Evolutionary conservation across 2,329 filamentous ascomycete species (phyloP), one percentile per base, ranked within the genome.

Genomic region (Verticillium zaregamsianum): DNA sequence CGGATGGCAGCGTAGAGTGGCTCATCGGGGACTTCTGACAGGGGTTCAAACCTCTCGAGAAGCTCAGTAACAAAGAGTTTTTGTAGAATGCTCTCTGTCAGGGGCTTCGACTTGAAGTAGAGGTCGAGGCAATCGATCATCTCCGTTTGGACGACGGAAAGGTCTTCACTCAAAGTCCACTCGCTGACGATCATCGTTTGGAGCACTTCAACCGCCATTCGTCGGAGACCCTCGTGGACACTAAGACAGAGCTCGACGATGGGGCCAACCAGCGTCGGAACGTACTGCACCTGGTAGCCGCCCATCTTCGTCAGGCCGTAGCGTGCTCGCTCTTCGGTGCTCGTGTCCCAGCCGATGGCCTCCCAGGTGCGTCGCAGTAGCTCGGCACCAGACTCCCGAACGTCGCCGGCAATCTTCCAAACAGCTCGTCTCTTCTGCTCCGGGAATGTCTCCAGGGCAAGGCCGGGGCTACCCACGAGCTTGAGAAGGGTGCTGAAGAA

Each of bases 161-260:
- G 79, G 72, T 98, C 94, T 72, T 97, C 91, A 72, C 93, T 97
- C 66, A 99, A 77, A 17, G 93, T 93, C 95, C 95, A 99, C 76
- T 99, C 95, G 76, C 93, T 96, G 67, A 98, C 89, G 69, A 99
- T 96, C 95, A 99, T 99, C 3, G 93, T 96, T 73, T 97, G 93
- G 64, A 99, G 77, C 23, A 99, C 91, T 73, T 97, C 91, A 33
- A 97, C 93, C 0, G 94, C 95, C 74, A 96, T 95, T 65, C 87
- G 87, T 63, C 95, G 86, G 61, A 99, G 80, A 3, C 93, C 93
- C 73, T 96, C 92, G 68, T 99, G 95, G 4, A 98, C 93, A 71
- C 94, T 98, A 61, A 99, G 82, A 72, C 95, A 99, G 11, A 99
- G 84, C 74, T 96, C 92, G 28, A 98, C 91, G 58, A 98, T 95